Base-by-base conservation (phyloP, 306 rosid species). In the Leucaena leucocephala region DNA sequence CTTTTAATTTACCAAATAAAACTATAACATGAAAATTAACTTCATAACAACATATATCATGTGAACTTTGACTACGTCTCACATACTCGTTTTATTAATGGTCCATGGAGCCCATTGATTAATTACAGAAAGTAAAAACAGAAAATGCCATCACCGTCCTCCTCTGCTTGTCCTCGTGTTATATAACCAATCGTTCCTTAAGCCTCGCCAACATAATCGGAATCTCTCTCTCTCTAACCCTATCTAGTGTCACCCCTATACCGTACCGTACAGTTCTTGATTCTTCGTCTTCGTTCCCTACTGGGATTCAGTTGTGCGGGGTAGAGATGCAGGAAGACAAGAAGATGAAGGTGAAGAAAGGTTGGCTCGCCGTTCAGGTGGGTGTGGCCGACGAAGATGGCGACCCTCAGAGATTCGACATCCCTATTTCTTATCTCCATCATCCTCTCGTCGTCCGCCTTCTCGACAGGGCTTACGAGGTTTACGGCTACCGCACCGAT, bases 331-430 rank as follows among this genome's bases (percentile, higher is more conserved):
- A 64, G 4, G 82, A 84, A 2, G 66, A 77, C 14, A 88, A 83
- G 91, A 91, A 87, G 84, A 88, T 81, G 91, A 91, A 90, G 86
- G 91, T 91, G 81, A 91, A 91, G 82, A 91, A 91, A 22, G 97
- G 94, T 2, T 91, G 89, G 84, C 85, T 91, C 2, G 89, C 82
- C 0, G 94, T 89, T 54, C 88, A 90, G 81, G 94, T 91, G 9
- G 92, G 92, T 3, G 70, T 85, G 69, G 92, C 84, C 7, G 94
- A 89, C 1, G 89, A 87, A 59, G 93, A 86, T 7, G 87, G 72
- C 6, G 83, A 10, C 79, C 80, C 90, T 11, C 73, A 87, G 5
- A 87, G 87, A 68, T 91, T 90, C 9, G 76, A 80, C 0, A 87
- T 91, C 42, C 97, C 97, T 0, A 90, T 91, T 2, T 88, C 92